Percentiles rank a stretch among this genome's conserved stretches.
Conservation (phyloP, 208 protist species). For the Herpetomonas samuelpessoai region DNA sequence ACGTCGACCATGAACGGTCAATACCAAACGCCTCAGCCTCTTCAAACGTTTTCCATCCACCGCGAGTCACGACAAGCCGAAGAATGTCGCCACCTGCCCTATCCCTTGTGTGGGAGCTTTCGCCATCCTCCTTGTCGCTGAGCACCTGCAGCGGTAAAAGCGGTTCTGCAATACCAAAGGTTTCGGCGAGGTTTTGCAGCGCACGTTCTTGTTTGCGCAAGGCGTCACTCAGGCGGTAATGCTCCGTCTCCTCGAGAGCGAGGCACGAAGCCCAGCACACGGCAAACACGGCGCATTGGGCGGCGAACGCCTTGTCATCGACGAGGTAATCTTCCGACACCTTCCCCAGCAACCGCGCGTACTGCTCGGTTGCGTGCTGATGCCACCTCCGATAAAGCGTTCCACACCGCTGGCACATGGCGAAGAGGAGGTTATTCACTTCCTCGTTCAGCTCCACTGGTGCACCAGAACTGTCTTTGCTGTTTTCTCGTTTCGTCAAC, state of each 20-base stretch:
- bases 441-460: background rate
- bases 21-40: conserved; percentile 36
- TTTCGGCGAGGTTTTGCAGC: conserved; percentile 2
- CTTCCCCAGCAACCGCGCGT: conserved; percentile 10
- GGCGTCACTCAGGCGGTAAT: conserved; percentile 1
- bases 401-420: conserved; percentile 28
- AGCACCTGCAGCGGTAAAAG: conserved; percentile 25
- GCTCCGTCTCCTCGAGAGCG: conserved; percentile 1
- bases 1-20: conserved; percentile 37
- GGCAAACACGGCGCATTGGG: conserved; percentile 21
- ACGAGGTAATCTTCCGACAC: conserved; percentile 21
- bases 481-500: background rate
- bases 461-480: background rate
- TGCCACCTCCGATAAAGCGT: conserved; percentile 42
- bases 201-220: conserved; percentile 7
- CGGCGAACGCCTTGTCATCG: conserved; percentile 30
- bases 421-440: conserved; percentile 23
- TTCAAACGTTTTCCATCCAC: conserved; percentile 71
- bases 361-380: conserved; percentile 15
- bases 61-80: conserved; percentile 11
- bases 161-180: conserved; percentile 18
- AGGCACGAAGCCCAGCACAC: conserved; percentile 16
- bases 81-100: conserved; percentile 2
- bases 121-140: conserved; percentile 32
- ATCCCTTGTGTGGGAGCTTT: conserved; percentile 7